Evolutionary conservation across 129 eudicot species (phyloP), one percentile per base, ranked within the genome.

Genomic region (Pittosporum tobira): DNA sequence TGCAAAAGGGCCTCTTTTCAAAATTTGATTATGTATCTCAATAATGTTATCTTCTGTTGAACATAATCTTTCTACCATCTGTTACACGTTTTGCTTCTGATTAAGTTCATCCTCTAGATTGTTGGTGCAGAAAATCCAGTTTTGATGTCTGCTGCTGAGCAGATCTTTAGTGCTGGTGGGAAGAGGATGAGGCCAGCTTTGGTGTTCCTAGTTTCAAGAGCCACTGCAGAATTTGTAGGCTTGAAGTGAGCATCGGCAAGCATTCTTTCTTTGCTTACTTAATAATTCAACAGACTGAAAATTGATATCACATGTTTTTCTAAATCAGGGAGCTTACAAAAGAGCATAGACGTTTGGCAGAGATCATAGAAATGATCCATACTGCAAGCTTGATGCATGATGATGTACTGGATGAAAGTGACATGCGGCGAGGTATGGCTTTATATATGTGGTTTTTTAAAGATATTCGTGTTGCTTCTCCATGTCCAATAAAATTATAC

Each of bases 51-150:
- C n/a, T n/a, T n/a, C 19, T 53, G 15, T 45, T 45, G 49, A n/a
- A n/a, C 3, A 40, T 10, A 40, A n/a, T 56, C 27, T 56, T 21
- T 19, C 59, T 44, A 10, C 25, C 13, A 40, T 45, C 50, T 43
- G 56, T 45, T 45, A 45, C 18, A 28, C 23, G 24, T 51, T 56
- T 34, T 45, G 46, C 29, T 14, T 51, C 73, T 81, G 59, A 79
- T 70, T 43, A 61, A 69, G 50, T 57, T 63, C 60, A 43, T 58
- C 47, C 27, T 59, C 40, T 72, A 90, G 98, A 90, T 90, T 73
- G 95, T 90, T 78, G 98, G 98, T 75, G 94, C 98, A 68, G 98
- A 90, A 71, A 85, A 86, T 67, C 95, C 94, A 3, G 87, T 90
- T 51, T 65, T 90, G 73, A 85, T 83, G 95, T 80, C 98, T 34